phyloP scores from a whole-genome alignment of 352 stramenopile genomes.

The Phytophthora multivora region DNA sequence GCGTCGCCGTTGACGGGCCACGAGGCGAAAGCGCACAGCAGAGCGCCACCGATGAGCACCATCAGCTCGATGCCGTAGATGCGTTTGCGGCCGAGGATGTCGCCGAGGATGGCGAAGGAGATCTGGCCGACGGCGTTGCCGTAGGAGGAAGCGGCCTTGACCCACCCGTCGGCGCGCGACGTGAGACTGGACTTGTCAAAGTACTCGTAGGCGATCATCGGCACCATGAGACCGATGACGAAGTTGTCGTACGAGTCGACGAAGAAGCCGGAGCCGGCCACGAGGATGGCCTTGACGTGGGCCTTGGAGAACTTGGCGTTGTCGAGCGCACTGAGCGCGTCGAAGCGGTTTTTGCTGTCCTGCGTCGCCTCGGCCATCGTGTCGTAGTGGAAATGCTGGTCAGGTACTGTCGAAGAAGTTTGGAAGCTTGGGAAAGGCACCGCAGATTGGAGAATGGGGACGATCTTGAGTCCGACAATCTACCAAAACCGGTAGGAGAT shows the following conservation, averaged over 20 bases:
- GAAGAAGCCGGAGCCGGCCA: slow-evolving; percentile 56
- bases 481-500: neutral
- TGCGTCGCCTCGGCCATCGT: slow-evolving; percentile 25
- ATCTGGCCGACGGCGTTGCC: slow-evolving; percentile 50
- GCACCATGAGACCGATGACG: slow-evolving; percentile 52
- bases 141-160: slow-evolving; percentile 48
- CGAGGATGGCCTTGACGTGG: slow-evolving; percentile 52
- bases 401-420: neutral
- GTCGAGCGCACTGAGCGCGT: slow-evolving; percentile 42
- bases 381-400: neutral
- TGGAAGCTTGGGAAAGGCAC: neutral
- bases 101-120: slow-evolving; percentile 53
- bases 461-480: neutral
- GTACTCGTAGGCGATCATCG: slow-evolving; percentile 61
- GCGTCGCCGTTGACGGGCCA: slow-evolving; percentile 47
- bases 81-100: slow-evolving; percentile 53
- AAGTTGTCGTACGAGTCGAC: slow-evolving; percentile 69
- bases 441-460: slow-evolving; percentile 22
- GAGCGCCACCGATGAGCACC: slow-evolving; percentile 43
- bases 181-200: slow-evolving; percentile 43
- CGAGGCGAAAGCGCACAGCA: slow-evolving; percentile 39
- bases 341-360: slow-evolving; percentile 29
- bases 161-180: slow-evolving; percentile 42
- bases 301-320: slow-evolving; percentile 56
- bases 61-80: slow-evolving; percentile 57